A percentile compares a stretch with the other conserved stretches of the same genome.
Evolutionary conservation across 2,329 filamentous ascomycete species (phyloP).

Genomic region (Neocatenulostroma microsporum): DNA sequence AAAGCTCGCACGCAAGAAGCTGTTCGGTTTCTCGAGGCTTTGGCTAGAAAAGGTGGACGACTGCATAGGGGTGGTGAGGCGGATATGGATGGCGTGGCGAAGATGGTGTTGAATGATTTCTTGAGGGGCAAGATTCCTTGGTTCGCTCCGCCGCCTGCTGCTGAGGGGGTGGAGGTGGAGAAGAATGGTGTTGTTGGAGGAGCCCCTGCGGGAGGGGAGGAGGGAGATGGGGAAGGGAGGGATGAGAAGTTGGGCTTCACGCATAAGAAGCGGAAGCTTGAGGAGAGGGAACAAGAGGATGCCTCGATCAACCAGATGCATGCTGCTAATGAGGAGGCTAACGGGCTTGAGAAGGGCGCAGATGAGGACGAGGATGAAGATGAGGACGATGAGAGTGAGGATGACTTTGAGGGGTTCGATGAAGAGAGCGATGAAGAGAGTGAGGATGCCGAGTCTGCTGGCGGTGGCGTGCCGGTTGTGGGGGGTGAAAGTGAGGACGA

Average conservation of each 20-base stretch:
- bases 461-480: background rate
- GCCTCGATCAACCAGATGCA: conserved; percentile 27
- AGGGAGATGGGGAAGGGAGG: conserved; percentile 50
- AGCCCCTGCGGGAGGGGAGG: conserved; percentile 47
- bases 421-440: conserved; percentile 25
- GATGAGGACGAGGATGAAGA: conserved; percentile 20
- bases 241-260: conserved; percentile 79
- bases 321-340: conserved; percentile 20
- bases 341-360: conserved; percentile 29
- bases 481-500: conserved; percentile 5
- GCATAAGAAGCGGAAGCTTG: conserved; percentile 61
- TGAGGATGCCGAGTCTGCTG: conserved; percentile 1
- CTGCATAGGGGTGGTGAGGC: conserved; percentile 88
- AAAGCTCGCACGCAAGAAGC: conserved; percentile 46
- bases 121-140: conserved; percentile 91
- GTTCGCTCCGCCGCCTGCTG: conserved; percentile 71
- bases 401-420: conserved; percentile 25
- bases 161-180: conserved; percentile 42
- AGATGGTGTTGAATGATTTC: conserved; percentile 96
- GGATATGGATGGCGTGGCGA: conserved; percentile 88
- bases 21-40: conserved; percentile 74
- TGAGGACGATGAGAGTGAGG: conserved; percentile 19
- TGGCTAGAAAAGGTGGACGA: conserved; percentile 80
- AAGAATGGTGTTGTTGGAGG: conserved; percentile 38
- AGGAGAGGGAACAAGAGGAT: conserved; percentile 26